Percentiles rank a stretch among this genome's conserved stretches.
Conservation (phyloP, 305 asterid genomes). For the Fraxinus sp. region DNA sequence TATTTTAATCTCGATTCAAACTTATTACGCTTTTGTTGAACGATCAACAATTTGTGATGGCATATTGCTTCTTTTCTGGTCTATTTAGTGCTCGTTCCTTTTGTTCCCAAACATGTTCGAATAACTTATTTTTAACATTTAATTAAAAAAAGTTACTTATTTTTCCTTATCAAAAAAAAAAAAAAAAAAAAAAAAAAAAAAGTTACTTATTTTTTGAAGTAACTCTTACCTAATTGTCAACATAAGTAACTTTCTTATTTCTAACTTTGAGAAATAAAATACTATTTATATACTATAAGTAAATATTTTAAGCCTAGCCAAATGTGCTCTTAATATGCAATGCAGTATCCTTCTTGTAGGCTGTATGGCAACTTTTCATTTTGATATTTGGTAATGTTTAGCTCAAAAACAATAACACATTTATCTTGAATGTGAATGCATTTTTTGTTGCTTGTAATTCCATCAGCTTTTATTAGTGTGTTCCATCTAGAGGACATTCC, state of each 20-base stretch:
- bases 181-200: too few relatives aligned
- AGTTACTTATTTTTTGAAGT: neutral
- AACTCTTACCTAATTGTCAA: neutral
- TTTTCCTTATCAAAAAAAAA: too few relatives aligned
- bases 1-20: neutral
- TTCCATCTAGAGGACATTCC: neutral
- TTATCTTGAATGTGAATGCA: neutral
- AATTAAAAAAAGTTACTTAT: neutral
- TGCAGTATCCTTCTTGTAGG: neutral
- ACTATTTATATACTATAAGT: neutral
- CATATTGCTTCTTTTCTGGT: neutral
- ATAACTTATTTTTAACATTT: neutral
- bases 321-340: neutral
- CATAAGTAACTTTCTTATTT: neutral
- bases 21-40: neutral
- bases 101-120: neutral
- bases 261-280: neutral
- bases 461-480: neutral
- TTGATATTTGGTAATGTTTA: neutral
- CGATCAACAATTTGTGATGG: neutral
- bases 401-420: neutral
- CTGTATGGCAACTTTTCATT: neutral
- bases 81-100: neutral
- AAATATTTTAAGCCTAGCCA: neutral
- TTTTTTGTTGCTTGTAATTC: neutral